Evolutionary conservation across 345 rosid genomes (phyloP).

Genomic region (Moricandia arvensis): DNA sequence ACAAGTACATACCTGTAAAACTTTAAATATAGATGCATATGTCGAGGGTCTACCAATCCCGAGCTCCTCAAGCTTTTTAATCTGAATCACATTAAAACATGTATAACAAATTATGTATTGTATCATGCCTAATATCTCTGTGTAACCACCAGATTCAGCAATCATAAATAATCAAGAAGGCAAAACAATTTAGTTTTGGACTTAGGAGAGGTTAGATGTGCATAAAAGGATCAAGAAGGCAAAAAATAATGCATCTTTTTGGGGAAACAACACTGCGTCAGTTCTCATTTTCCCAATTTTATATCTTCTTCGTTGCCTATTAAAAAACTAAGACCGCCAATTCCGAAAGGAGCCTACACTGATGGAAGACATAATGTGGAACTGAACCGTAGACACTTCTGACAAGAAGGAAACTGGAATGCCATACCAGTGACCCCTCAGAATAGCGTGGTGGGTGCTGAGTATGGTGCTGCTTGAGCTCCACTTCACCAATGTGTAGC

Average conservation of each 20-base stretch:
- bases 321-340: not conserved
- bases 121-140: constrained; percentile 7
- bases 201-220: not conserved
- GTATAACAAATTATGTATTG: not conserved
- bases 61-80: constrained; percentile 95
- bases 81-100: constrained; percentile 45
- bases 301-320: not conserved
- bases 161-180: too few relatives aligned
- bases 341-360: not conserved
- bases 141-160: not conserved
- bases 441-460: constrained; percentile 84
- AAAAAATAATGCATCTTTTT: not conserved
- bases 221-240: not conserved
- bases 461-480: constrained; percentile 77
- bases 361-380: constrained; percentile 1
- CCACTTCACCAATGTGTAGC: constrained; percentile 49
- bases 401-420: constrained; percentile 11
- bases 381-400: constrained; percentile 3
- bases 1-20: constrained; percentile 62
- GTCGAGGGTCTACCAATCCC: constrained; percentile 99
- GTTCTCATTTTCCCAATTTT: not conserved
- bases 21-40: constrained; percentile 83
- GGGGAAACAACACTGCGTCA: not conserved
- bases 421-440: constrained; percentile 83
- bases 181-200: not conserved